These are phyloP conservation scores for Yarrowia yakushimensis DNA, from an alignment of 805 yeast genomes.

Conservation along the genomic window DNA sequence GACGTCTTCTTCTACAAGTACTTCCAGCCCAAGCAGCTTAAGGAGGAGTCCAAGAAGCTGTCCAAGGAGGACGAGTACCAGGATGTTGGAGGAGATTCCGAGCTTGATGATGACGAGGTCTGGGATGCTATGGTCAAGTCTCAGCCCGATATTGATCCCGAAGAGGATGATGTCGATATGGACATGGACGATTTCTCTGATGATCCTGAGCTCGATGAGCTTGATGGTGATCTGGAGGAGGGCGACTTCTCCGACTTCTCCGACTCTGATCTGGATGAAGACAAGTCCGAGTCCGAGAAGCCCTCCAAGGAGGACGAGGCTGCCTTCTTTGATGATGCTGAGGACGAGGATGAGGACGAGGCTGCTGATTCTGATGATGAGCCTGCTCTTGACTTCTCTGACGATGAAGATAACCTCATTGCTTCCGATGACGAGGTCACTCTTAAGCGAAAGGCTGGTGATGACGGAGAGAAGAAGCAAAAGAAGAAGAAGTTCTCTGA, in stretches of 20 bases:
- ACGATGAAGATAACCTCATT: conserved; percentile 41
- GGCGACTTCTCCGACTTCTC: conserved; percentile 26
- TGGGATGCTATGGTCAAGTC: conserved; percentile 78
- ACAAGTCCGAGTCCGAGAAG: conserved; percentile 30
- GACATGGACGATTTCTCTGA: conserved; percentile 39
- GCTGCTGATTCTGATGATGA: conserved; percentile 34
- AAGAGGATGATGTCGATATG: conserved; percentile 47
- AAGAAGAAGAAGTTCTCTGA: conserved; percentile 59
- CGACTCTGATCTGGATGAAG: conserved; percentile 32
- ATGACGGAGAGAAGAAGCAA: conserved; percentile 37
- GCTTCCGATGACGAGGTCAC: conserved; percentile 40
- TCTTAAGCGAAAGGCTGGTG: conserved; percentile 29
- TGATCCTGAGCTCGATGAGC: conserved; percentile 42
- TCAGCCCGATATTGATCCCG: conserved; percentile 66
- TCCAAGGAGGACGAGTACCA: conserved; percentile 39
- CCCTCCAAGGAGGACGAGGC: conserved; percentile 30
- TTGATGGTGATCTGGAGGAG: conserved; percentile 33
- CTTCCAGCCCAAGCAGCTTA: conserved; percentile 45
- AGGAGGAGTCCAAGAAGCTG: conserved; percentile 36
- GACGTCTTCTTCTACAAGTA: conserved; percentile 86
- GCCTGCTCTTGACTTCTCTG: conserved; percentile 35
- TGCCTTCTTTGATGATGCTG: conserved; percentile 27
- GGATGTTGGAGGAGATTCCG: conserved; percentile 37
- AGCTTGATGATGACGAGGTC: conserved; percentile 58
- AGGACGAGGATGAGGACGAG: conserved; percentile 30